Base-by-base conservation (phyloP, 345 rosid genomes). In the Acer saccharum region DNA sequence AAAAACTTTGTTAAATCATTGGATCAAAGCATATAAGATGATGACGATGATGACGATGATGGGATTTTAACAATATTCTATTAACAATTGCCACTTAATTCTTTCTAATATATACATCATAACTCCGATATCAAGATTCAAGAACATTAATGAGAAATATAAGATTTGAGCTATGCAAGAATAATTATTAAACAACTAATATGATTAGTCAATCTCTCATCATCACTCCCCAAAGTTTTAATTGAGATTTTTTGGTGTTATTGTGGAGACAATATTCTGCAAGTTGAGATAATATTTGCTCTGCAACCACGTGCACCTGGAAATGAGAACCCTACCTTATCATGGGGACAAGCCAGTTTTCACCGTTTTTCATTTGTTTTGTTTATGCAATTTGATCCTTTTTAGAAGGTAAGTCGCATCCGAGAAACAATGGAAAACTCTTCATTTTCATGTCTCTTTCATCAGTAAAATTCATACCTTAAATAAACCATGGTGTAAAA, bases 281-380 rank as follows among this genome's bases (percentile, higher is more conserved):
- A 50, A 74, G 46, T 27, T 52, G 78, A 55, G 79, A 55, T 50
- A 70, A 79, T 68, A 52, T 41, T 63, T 65, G 46, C 82, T 70
- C 72, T 65, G 83, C 72, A 76, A 46, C 73, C 77, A 76, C 76
- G 76, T 80, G 83, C 62, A 64, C n/a, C 62, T 32, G 41, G 17
- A 66, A 64, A 17, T 50, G 27, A 35, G 41, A 67, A 60, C 57
- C 78, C 55, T 64, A 63, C 71, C 74, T 75, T 69, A 62, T 23
- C 21, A 55, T 17, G 13, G 64, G 61, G 65, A 62, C 60, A 29
- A 23, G 78, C 71, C 71, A 52, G 60, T 52, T 79, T 75, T 69
- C 18, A 63, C 71, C 65, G 18, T 69, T 74, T 74, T 20, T 70
- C 10, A 12, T 3, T 67, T 73, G 60, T 46, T 75, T 74, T 16